Evolutionary conservation across 371 early-diverging fungal genomes (phyloP), one percentile per base, ranked within the genome.

Genomic region (Nematocida sp.): DNA sequence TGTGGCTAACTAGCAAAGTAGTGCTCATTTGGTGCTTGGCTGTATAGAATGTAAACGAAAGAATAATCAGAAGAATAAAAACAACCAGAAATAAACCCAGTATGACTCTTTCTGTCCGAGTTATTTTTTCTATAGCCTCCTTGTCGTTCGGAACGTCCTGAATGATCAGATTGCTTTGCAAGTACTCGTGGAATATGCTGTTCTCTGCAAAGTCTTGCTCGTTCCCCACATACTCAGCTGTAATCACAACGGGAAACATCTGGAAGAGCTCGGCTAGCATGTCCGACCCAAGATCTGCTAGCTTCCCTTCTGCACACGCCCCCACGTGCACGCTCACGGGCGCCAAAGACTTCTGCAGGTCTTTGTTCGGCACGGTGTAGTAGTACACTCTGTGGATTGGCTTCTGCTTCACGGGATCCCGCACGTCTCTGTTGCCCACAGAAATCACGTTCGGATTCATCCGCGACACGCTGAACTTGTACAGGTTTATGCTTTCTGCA

Each of bases 401-500:
- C 34, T 25, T 37, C 34, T 60, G 58, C 29, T 37, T 49, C 13
- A 57, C 46, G 13, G 74, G 74, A 31, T 70, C 74, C 21, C n/a
- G 32, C 8, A 60, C 58, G 27, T 37, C 31, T 11, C 38, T 50
- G 23, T 58, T 70, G 53, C 15, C 32, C 3, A 70, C 43, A 13
- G 62, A 37, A 11, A 70, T 57, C n/a, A 70, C 74, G 27, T 46
- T 70, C 5, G 74, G 74, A 41, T 70, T 70, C 37, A 8, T 52
- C 13, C 5, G 11, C 7, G 74, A 62, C 13, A 70, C 74, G 17
- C 2, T 8, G 38, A 70, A 70, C 27, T 60, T 32, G 45, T 70
- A 60, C 3, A 70, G 7, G 49, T 70, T 70, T 0, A 70, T 70
- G 63, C 74, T 67, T 25, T 70, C 74, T 37, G 60, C 60, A 7